Base-by-base conservation (phyloP, 345 rosid genomes). In the Draba incana region DNA sequence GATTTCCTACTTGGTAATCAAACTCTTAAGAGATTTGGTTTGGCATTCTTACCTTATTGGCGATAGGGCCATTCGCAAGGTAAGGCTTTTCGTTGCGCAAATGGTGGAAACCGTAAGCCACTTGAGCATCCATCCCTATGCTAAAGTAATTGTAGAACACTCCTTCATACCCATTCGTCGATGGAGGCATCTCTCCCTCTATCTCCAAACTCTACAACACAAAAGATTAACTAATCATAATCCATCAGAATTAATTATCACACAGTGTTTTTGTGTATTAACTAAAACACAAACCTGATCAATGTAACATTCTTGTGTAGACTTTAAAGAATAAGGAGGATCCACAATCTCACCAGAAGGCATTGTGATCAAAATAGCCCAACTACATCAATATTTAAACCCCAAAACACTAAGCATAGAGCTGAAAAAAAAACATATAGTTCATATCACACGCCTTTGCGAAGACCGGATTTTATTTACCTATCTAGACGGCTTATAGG, bases 101-200 rank as follows among this genome's bases (percentile, higher is more conserved):
- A 83, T 88, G 89, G 63, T 95, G 99, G 80, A 95, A 95, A 20
- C 98, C 96, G 61, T 92, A 92, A 33, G 97, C 99, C 59, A 95
- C 92, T 80, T 89, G 94, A 72, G 99, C 99, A 74, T 95, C 99
- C 99, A 95, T 95, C 62, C 99, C 99, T 78, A 95, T 83, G 75
- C 99, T 92, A 72, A 85, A 95, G 78, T 95, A 95, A 78, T 89
- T 95, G 73, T 92, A 92, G 65, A 95, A 92, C 20, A 92, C 92
- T 75, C 99, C 97, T 76, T 83, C 92, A 61, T 88, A 84, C 60
- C 83, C 83, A 33, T 72, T 82, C 43, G 64, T 53, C 31, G 79
- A 77, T 64, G 84, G 92, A 37, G 89, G 89, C 74, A 82, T 51
- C 43, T 78, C 75, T 71, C 91, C 96, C 6, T 84, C 94, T 67